Conservation (phyloP, 2,329 filamentous ascomycete species). For the Botrytis pseudocinerea region DNA sequence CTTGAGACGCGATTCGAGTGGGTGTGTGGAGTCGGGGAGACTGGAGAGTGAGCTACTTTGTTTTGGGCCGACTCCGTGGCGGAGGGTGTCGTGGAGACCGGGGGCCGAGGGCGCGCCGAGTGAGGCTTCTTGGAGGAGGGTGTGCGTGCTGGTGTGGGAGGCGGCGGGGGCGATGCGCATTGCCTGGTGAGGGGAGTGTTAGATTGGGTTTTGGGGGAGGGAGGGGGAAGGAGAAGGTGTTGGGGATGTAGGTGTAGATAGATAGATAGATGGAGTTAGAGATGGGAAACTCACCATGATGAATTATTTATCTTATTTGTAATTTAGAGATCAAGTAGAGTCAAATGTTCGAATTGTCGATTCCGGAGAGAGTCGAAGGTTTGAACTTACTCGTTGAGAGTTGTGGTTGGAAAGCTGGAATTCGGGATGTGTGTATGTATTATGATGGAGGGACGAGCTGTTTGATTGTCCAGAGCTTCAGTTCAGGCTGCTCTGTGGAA, state of each 20-base stretch:
- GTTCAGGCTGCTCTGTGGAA: slow-evolving; percentile 17
- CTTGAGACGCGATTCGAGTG: slow-evolving; percentile 85
- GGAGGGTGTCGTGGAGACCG: slow-evolving; percentile 90
- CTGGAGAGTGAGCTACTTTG: slow-evolving; percentile 49
- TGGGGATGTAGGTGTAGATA: background rate
- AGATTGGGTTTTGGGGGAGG: background rate
- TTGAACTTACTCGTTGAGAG: background rate
- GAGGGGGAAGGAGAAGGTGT: background rate
- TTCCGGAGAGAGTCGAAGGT: background rate
- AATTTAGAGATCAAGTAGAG: no score
- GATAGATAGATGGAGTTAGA: background rate
- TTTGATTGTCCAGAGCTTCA: slow-evolving; percentile 18
- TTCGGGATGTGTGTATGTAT: background rate
- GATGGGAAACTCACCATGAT: slow-evolving; percentile 1
- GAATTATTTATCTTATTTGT: background rate
- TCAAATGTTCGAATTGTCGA: background rate
- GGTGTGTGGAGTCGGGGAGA: slow-evolving; percentile 67
- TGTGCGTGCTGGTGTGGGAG: slow-evolving; percentile 64
- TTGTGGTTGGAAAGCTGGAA: background rate
- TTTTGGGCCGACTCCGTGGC: slow-evolving; percentile 73
- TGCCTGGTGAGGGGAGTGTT: slow-evolving; percentile 54
- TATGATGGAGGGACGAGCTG: background rate
- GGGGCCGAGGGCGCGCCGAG: slow-evolving; percentile 84
- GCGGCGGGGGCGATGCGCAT: slow-evolving; percentile 83
- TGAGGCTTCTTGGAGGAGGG: slow-evolving; percentile 57